Percentiles rank a stretch among this genome's conserved stretches.
Conservation (phyloP, 139 green algal species). For the Klebsormidium nitens region DNA sequence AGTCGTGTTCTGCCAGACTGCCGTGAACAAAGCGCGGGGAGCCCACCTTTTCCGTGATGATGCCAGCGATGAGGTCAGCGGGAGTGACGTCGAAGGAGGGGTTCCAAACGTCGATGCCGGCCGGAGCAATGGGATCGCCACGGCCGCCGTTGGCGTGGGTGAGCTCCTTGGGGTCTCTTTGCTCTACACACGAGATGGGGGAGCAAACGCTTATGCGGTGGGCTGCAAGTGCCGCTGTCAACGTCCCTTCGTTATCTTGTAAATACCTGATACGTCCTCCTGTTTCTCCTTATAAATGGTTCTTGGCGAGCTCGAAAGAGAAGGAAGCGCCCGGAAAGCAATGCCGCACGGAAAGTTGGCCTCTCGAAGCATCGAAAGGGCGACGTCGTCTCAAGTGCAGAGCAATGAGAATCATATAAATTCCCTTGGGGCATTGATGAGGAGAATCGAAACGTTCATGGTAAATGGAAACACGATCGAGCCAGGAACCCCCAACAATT, state of each 20-base stretch:
- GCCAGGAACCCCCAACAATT: background rate
- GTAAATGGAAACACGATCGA: background rate
- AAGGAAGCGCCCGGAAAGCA: no score
- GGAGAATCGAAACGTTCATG: background rate
- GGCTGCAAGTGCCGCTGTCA: no score
- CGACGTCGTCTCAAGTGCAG: background rate
- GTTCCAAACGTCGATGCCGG: constrained; percentile 86
- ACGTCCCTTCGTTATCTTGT: no score
- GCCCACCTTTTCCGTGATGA: constrained; percentile 81
- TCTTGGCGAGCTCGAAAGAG: no score
- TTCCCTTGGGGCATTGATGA: background rate
- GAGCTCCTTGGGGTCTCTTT: constrained; percentile 41
- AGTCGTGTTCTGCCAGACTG: no score
- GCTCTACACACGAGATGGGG: no score
- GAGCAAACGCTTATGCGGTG: no score
- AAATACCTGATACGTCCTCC: no score
- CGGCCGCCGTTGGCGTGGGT: constrained; percentile 56
- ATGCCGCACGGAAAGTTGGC: no score
- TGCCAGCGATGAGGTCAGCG: constrained; percentile 73
- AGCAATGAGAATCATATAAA: background rate
- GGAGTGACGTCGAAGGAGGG: constrained; percentile 92
- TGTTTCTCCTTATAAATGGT: no score
- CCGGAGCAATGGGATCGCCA: constrained; percentile 54
- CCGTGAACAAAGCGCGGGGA: no score
- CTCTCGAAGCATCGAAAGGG: no score